Evolutionary conservation across 208 protist species (phyloP).

Genomic region (Wallacemonas sp.): DNA sequence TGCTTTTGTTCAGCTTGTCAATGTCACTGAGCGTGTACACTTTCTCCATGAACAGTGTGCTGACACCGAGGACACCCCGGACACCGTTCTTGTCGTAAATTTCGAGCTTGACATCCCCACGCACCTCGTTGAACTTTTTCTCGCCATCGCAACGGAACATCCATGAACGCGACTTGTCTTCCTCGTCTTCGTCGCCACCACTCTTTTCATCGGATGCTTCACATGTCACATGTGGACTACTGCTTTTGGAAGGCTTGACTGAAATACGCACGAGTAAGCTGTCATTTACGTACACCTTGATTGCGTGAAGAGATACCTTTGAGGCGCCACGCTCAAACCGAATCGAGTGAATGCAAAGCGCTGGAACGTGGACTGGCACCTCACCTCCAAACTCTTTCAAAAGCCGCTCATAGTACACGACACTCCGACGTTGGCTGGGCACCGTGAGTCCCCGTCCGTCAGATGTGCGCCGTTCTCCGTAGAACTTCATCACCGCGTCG

Average conservation of each 20-base stretch:
- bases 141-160: conserved; percentile 8
- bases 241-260: neutral
- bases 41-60: conserved; percentile 54
- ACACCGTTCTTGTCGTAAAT: conserved; percentile 22
- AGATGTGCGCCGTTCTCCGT: conserved; percentile 65
- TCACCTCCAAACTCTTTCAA: conserved; percentile 34
- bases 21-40: conserved; percentile 27
- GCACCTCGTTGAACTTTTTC: conserved; percentile 12
- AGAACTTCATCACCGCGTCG: conserved; percentile 68
- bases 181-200: neutral
- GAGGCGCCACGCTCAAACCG: conserved; percentile 18
- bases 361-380: conserved; percentile 33
- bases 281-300: conserved; percentile 22
- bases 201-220: neutral
- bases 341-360: conserved; percentile 30
- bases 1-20: conserved; percentile 50
- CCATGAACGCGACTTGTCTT: neutral
- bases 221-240: neutral
- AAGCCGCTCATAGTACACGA: conserved; percentile 67
- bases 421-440: conserved; percentile 69
- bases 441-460: conserved; percentile 91
- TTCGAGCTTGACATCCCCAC: conserved; percentile 38
- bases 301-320: conserved; percentile 23
- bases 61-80: conserved; percentile 39
- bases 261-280: conserved; percentile 2